Evolutionary conservation across 768 basidiomycete species (phyloP).

Genomic region (Termitomyces sp.): DNA sequence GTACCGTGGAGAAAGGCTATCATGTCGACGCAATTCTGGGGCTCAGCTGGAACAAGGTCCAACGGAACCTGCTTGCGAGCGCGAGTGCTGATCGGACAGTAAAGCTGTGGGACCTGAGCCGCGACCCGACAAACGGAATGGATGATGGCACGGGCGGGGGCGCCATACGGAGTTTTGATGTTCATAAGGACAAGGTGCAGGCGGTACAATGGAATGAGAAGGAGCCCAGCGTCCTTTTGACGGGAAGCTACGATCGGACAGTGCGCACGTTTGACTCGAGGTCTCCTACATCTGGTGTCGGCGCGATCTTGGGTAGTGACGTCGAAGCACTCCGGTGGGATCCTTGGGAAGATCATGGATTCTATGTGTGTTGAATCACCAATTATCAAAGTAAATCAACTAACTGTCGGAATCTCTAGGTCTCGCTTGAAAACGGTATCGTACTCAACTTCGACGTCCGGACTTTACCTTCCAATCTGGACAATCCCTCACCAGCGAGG

Average conservation of each 20-base stretch:
- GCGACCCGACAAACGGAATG: conserved; percentile 44
- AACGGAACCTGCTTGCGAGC: conserved; percentile 88
- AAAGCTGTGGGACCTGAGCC: conserved; percentile 93
- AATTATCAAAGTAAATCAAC: neutral
- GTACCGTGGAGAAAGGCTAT: conserved; percentile 54
- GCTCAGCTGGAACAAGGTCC: conserved; percentile 87
- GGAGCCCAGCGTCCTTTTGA: conserved; percentile 86
- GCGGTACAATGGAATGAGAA: conserved; percentile 92
- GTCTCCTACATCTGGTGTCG: conserved; percentile 75
- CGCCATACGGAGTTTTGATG: conserved; percentile 81
- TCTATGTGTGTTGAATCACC: conserved; percentile 59
- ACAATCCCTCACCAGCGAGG: conserved; percentile 58
- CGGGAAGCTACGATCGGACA: conserved; percentile 92
- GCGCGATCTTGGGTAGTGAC: conserved; percentile 84
- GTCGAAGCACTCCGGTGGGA: conserved; percentile 96
- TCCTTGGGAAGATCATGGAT: conserved; percentile 83
- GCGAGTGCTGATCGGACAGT: conserved; percentile 94
- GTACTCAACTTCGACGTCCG: conserved; percentile 92
- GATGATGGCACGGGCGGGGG: conserved; percentile 42
- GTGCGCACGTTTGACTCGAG: conserved; percentile 94
- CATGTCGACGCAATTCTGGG: conserved; percentile 95
- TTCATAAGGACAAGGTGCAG: conserved; percentile 94
- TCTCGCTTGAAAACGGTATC: conserved; percentile 91
- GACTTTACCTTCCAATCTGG: conserved; percentile 67
- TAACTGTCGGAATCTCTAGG: conserved; percentile 37